Base-by-base conservation (phyloP, 2,329 filamentous ascomycete species). In the Calycina marina region DNA sequence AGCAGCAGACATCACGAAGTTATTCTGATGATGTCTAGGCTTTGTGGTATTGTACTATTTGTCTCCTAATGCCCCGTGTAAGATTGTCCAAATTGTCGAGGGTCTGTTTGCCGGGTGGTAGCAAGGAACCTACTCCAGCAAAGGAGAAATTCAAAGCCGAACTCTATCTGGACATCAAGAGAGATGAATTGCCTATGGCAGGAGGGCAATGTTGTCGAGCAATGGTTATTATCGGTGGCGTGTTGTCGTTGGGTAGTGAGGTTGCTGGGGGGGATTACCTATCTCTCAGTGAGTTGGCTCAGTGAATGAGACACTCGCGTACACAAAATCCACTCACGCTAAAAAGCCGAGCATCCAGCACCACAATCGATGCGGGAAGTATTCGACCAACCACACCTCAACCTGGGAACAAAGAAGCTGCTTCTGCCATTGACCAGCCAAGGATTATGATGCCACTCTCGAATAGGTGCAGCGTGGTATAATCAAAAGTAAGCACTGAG, bases 11-110 rank as follows among this genome's bases (percentile, higher is more conserved):
- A 49, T 48, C 47, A 44, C 45, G 38, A 25, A 24, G 30, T 43
- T 45, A n/a, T 47, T 42, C 44, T 41, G 44, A 22, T 45, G 36
- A 43, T 42, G 42, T 47, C 42, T 59, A 24, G 20, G 20, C n/a
- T 48, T n/a, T 11, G 16, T 30, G 4, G 5, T 12, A 4, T 17
- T 12, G 35, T 28, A 30, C 38, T 36, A 34, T 40, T 9, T 28
- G 33, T 31, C 34, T 29, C 35, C 31, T 37, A 39, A 35, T 35
- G 33, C 28, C 26, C 16, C 28, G 25, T 29, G 25, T 18, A 13
- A 37, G 26, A 30, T 34, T 25, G 28, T 17, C 10, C 31, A 28
- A 18, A 34, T n/a, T n/a, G n/a, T n/a, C n/a, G n/a, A 27, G 30
- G 31, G 24, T 18, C 13, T 10, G 35, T 31, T 33, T 31, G 34